phyloP scores from a whole-genome alignment of 257 asterid species.

The Solanum bukasovii region DNA sequence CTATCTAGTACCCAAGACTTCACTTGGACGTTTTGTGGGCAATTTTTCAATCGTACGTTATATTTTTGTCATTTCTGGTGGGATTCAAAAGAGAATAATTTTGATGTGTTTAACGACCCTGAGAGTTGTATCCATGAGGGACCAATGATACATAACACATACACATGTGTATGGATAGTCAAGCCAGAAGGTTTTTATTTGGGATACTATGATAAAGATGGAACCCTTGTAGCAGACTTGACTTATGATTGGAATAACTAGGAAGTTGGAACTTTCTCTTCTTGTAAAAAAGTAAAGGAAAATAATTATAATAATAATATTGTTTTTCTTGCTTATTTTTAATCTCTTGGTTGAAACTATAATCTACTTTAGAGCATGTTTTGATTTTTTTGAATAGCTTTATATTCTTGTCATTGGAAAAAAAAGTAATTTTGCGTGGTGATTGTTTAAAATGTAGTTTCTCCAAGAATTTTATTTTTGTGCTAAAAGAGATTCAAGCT shows the following conservation, averaged over 20 bases:
- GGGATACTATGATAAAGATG: background rate
- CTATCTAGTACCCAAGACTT: background rate
- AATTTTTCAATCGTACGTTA: background rate
- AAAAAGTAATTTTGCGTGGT: no score
- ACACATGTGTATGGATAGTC: background rate
- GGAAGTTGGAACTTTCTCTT: background rate
- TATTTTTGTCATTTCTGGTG: constrained; percentile 3
- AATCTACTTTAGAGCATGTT: no score
- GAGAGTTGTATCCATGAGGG: background rate
- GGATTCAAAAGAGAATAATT: background rate
- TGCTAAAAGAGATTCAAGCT: no score
- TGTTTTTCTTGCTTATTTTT: no score
- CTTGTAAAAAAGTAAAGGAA: background rate
- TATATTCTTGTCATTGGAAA: background rate
- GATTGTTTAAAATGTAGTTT: no score
- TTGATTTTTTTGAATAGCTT: no score
- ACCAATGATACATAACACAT: background rate
- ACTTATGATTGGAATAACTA: background rate
- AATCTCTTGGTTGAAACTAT: no score
- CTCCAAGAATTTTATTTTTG: no score
- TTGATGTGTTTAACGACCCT: background rate
- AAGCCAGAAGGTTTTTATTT: background rate
- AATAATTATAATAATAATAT: no score
- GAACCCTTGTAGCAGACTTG: background rate
- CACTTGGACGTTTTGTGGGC: background rate